Conservation (phyloP, 2,329 filamentous ascomycete species). For the Aspergillus carbonarius region DNA sequence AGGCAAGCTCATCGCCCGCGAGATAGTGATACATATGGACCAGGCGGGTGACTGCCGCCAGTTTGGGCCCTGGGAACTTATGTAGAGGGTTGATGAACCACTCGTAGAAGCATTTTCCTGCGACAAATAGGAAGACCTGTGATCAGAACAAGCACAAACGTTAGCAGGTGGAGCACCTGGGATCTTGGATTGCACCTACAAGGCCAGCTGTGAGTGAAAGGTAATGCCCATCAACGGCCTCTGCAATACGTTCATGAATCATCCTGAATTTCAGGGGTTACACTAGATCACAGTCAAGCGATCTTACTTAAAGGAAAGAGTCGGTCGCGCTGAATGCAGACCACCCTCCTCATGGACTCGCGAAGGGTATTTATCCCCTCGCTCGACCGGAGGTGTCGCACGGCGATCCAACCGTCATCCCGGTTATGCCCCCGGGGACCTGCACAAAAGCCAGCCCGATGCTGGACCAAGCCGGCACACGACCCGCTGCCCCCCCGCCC, state of each 20-base stretch:
- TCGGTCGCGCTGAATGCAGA: neutral
- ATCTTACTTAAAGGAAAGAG: neutral
- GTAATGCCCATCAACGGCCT: neutral
- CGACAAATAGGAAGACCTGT: neutral
- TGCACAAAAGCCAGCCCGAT: neutral
- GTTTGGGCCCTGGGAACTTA: slow-evolving; percentile 9
- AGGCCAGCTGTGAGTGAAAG: neutral
- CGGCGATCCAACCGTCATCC: neutral
- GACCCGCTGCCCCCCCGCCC: neutral
- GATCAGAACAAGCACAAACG: neutral
- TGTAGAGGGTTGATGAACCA: slow-evolving; percentile 9
- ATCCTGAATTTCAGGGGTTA: neutral
- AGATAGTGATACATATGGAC: slow-evolving; percentile 6
- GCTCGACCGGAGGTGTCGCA: neutral
- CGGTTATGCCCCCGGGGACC: neutral
- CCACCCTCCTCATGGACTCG: neutral
- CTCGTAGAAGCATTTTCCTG: slow-evolving; percentile 9
- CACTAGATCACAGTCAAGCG: neutral
- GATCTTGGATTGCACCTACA: neutral
- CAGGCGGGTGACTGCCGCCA: slow-evolving; percentile 5
- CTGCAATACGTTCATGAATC: neutral
- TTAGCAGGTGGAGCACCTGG: neutral
- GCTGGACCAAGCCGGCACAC: neutral
- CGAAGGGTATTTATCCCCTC: neutral
- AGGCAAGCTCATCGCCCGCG: slow-evolving; percentile 6